Conservation (phyloP, 345 rosid genomes). For the Pseudoturritis turrita region DNA sequence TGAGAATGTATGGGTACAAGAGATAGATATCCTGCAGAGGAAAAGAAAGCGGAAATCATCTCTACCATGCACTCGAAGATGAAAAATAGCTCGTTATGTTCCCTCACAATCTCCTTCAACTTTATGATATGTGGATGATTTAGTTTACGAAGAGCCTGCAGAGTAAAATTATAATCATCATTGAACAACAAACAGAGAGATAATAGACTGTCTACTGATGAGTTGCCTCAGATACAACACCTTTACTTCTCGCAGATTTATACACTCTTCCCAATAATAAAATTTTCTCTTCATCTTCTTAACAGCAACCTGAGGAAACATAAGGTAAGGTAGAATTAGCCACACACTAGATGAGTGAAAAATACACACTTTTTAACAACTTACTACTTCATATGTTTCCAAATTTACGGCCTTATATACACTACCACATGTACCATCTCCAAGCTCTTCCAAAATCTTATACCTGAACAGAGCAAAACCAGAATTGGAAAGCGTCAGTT, state of each 20-base stretch:
- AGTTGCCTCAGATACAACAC: conserved; percentile 29
- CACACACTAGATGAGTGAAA: background rate
- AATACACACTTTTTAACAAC: background rate
- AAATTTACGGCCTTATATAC: conserved; percentile 78
- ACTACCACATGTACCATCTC: conserved; percentile 95
- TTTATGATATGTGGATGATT: conserved; percentile 83
- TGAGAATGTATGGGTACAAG: background rate
- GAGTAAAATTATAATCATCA: conserved; percentile 11
- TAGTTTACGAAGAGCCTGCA: conserved; percentile 84
- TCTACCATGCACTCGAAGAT: conserved; percentile 95
- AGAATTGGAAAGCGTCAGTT: background rate
- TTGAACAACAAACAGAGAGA: background rate
- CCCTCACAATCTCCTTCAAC: conserved; percentile 90
- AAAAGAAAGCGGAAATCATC: background rate
- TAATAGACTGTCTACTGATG: background rate
- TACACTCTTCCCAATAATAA: conserved; percentile 89
- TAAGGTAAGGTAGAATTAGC: background rate
- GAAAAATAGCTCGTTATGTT: conserved; percentile 81
- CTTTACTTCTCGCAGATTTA: conserved; percentile 90
- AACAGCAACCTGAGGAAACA: conserved; percentile 72
- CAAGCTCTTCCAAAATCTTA: conserved; percentile 80
- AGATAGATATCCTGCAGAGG: background rate
- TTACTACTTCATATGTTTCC: conserved; percentile 73
- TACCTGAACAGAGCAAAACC: conserved; percentile 42
- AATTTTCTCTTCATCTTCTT: conserved; percentile 95